Base-by-base conservation (phyloP, 1,284 basidiomycete species). In the Thelephora terrestris region DNA sequence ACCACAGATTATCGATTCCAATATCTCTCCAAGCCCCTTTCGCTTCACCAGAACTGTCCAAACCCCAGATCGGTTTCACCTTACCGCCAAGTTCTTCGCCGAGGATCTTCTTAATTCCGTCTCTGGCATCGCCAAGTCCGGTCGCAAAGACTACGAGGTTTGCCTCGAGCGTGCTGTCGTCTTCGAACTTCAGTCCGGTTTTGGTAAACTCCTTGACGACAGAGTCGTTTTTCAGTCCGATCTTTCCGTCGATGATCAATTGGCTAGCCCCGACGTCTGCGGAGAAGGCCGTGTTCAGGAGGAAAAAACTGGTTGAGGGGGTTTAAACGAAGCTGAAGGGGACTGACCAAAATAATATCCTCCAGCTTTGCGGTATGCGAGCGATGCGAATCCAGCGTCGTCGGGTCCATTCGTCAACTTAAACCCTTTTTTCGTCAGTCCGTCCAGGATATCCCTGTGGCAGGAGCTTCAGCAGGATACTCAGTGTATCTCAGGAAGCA, bases 101-200 rank as follows among this genome's bases (percentile, higher is more conserved):
- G 27, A 75, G 65, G 34, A 84, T 65, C 2, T 64, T 60, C 16
- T 64, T 58, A 25, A 79, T 63, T 4, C 71, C 69, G 24, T 61
- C 58, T 24, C 62, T 56, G 7, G 64, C 53, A 51, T 73, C 64
- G 7, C 64, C 68, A 47, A 73, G 64, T 7, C 81, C 81, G 7
- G 80, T 85, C 2, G 79, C 77, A 61, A 81, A 79, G 14, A 89
- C 57, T 21, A 89, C 75, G 14, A 84, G 73, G 59, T 90, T 85
- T 12, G 79, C 82, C 9, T 75, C 64, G 25, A 87, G 60, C 52
- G 74, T 73, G 23, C 71, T 76, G 7, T 83, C 83, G 52, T 89
- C 73, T 49, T 75, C 74, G 55, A 89, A 89, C 43, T 69, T 70
- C 9, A 88, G 57, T 0, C 76, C 76, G 6, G 62, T 71, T 53